Percentiles rank a stretch among this genome's conserved stretches.
These are phyloP conservation scores for Microstegium vimineum DNA, from an alignment of 176 grass and related monocot genomes.

Conservation along the genomic window DNA sequence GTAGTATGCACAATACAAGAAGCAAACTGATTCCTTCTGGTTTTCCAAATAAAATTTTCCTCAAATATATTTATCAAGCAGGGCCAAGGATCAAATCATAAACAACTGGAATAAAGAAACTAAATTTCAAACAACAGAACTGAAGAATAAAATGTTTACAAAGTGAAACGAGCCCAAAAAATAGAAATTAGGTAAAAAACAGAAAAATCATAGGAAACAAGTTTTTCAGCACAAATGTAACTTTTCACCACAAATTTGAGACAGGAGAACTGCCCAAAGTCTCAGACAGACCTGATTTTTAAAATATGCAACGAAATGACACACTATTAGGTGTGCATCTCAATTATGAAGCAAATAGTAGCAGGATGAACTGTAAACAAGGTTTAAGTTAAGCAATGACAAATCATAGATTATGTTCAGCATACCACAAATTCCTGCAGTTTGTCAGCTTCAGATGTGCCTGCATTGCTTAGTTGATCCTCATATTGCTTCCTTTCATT, in stretches of 20 bases:
- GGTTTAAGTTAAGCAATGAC: not conserved
- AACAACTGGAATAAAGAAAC: not conserved
- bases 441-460: slow-evolving; percentile 58
- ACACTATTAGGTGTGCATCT: not conserved
- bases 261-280: not conserved
- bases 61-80: not conserved
- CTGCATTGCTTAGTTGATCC: slow-evolving; percentile 50
- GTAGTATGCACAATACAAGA: not conserved
- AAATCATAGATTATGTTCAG: not conserved
- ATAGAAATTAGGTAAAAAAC: not conserved
- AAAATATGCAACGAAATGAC: not conserved
- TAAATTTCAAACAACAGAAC: not conserved
- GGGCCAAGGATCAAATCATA: not conserved
- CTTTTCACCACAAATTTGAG: not conserved
- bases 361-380: slow-evolving; percentile 1
- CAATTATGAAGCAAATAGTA: not conserved
- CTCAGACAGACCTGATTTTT: not conserved
- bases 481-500: slow-evolving; percentile 77
- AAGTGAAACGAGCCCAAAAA: not conserved
- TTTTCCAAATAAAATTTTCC: not conserved
- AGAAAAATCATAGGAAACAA: not conserved
- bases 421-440: slow-evolving; percentile 75
- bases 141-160: not conserved
- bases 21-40: not conserved
- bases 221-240: not conserved